Evolutionary conservation across 371 early-diverging fungal species (phyloP).

Genomic region (Lichtheimia ramosa): DNA sequence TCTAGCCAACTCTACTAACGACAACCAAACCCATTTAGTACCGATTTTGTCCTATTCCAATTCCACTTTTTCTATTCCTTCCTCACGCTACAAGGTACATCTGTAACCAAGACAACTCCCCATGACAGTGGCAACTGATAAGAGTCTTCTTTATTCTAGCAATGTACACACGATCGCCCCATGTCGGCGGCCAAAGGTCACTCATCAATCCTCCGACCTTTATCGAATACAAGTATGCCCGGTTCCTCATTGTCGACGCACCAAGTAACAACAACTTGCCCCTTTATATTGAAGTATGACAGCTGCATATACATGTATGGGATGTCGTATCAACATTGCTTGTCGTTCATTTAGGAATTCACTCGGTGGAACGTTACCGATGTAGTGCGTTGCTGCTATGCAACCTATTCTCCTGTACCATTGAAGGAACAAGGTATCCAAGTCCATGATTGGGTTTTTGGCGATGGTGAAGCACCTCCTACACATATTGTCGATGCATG

Average conservation of each 20-base stretch:
- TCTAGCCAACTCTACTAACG: too few species aligned
- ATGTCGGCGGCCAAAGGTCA: constrained; percentile 18
- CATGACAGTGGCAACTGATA: too few species aligned
- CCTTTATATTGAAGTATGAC: constrained; percentile 39
- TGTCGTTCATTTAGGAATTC: constrained; percentile 29
- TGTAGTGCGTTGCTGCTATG: constrained; percentile 89
- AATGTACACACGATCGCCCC: constrained; percentile 19
- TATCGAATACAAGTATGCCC: constrained; percentile 44
- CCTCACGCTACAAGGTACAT: too few species aligned
- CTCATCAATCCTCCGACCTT: constrained; percentile 53
- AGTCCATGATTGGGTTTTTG: constrained; percentile 86
- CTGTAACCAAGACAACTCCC: too few species aligned
- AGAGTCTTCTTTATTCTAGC: not conserved
- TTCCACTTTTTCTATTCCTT: too few species aligned
- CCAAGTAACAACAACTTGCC: constrained; percentile 52
- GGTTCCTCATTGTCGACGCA: constrained; percentile 54
- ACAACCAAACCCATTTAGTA: too few species aligned
- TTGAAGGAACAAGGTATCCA: constrained; percentile 67
- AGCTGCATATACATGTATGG: not conserved
- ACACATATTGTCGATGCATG: constrained; percentile 70
- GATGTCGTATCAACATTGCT: not conserved
- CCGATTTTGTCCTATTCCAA: too few species aligned
- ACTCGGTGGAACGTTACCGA: constrained; percentile 73
- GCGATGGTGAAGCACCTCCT: constrained; percentile 88
- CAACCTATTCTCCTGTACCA: constrained; percentile 77